Base-by-base conservation (phyloP, 306 rosid species). In the Lathyrus oleraceus region DNA sequence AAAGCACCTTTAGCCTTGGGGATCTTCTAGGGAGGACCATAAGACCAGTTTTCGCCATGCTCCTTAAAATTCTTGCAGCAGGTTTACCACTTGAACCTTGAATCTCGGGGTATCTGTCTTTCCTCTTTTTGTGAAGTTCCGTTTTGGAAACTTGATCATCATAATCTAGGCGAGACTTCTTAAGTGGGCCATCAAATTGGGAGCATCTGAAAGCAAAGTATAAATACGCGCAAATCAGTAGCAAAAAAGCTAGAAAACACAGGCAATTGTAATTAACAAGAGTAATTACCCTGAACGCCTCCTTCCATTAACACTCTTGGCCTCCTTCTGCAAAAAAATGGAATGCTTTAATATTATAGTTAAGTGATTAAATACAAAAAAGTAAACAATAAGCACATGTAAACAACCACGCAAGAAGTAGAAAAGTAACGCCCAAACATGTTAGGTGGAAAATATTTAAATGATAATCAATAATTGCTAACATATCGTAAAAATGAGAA, bases 221-320 rank as follows among this genome's bases (percentile, higher is more conserved):
- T 65, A 28, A 68, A 76, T 61, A 73, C 65, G 63, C 65, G 76
- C 39, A 67, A 44, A 67, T 45, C 11, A 58, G 68, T 73, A 47
- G 58, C 61, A 73, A 13, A 13, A 63, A 53, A 69, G 65, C 36
- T 72, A 45, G 49, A 51, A 42, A 56, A 49, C 32, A 51, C 20
- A 23, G 8, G 67, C 71, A 76, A 57, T 36, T 44, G 30, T 66
- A 43, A 56, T 21, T 48, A 19, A 72, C 70, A 44, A 61, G 66
- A 71, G 76, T 51, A 64, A 36, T 77, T 90, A 88, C 97, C 73
- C 80, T 69, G 89, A 83, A 79, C 75, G 80, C 80, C 83, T 83
- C 81, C 69, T 81, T 72, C 84, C 82, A 59, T 61, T 44, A 28
- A 74, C 69, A 67, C 69, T 61, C 76, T 79, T 84, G 85, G 81